Conservation (phyloP, 306 rosid species). For the Senna tora region DNA sequence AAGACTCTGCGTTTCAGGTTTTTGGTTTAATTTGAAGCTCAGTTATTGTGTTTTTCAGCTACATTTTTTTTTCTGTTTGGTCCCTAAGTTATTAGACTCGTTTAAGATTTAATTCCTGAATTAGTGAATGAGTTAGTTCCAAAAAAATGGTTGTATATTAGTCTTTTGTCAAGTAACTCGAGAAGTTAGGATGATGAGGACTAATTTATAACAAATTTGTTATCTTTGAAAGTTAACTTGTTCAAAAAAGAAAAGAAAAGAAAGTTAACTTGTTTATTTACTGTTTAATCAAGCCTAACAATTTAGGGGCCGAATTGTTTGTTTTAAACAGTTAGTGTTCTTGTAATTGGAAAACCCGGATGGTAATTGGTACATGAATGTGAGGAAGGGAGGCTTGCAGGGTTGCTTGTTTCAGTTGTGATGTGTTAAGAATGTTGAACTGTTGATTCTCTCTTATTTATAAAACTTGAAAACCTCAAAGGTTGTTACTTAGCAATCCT, state of each 20-base stretch:
- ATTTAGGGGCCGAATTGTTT: not conserved
- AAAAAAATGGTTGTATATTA: too few species aligned
- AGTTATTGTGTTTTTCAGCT: not conserved
- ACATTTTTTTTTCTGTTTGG: too few species aligned
- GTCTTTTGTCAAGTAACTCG: too few species aligned
- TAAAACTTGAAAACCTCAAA: constrained; percentile 3
- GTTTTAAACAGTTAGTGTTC: not conserved
- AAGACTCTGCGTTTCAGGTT: constrained; percentile 95
- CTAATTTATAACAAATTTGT: too few species aligned
- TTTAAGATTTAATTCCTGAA: too few species aligned
- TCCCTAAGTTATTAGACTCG: too few species aligned
- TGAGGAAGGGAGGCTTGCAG: constrained; percentile 14
- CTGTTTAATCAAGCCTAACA: too few species aligned
- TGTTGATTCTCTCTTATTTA: constrained; percentile 21
- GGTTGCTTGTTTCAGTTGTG: constrained; percentile 16
- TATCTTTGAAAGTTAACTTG: too few species aligned
- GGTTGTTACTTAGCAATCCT: constrained; percentile 21
- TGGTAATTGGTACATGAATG: not conserved
- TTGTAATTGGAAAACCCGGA: not conserved
- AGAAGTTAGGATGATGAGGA: too few species aligned
- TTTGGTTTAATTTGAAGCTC: not conserved
- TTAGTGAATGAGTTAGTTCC: too few species aligned
- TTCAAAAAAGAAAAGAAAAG: too few species aligned
- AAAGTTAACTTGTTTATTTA: too few species aligned
- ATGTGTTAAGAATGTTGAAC: constrained; percentile 28